Conservation (phyloP, 1,284 basidiomycete species). For the Cutaneotrichosporon sp. region DNA sequence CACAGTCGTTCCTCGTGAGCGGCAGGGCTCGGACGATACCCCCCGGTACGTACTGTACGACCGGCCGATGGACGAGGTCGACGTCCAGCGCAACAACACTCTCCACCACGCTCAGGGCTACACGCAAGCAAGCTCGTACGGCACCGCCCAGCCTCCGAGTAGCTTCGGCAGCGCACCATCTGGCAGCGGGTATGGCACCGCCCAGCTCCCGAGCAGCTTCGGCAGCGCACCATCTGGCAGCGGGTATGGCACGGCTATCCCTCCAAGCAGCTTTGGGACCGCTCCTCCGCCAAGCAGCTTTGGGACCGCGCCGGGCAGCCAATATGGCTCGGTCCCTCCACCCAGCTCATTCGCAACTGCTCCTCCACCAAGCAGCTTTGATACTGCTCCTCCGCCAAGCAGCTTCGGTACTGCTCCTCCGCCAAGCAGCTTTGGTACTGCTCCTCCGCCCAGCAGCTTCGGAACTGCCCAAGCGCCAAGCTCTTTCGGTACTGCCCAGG, state of each 20-base stretch:
- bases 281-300: neutral
- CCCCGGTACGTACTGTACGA: conserved; percentile 20
- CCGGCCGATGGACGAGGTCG: conserved; percentile 14
- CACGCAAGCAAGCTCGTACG: neutral
- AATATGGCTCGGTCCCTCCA: conserved; percentile 6
- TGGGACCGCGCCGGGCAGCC: neutral
- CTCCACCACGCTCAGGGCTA: neutral
- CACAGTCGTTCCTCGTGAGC: neutral
- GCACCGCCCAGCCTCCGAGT: neutral
- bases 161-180: neutral
- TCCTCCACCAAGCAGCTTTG: neutral
- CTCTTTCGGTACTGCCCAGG: too few relatives aligned
- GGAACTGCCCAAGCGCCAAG: too few relatives aligned
- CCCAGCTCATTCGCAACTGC: neutral
- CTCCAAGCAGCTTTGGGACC: neutral
- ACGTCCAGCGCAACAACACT: conserved; percentile 9
- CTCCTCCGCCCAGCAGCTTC: neutral
- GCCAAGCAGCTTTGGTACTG: neutral
- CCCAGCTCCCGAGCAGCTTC: neutral
- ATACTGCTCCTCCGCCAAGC: neutral
- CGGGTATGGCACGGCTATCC: neutral
- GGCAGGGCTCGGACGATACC: too few relatives aligned
- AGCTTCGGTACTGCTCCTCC: conserved; percentile 1
- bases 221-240: neutral
- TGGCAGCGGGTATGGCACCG: neutral